phyloP scores from a whole-genome alignment of 108 stramenopile species.

The Cyclotella baltica region DNA sequence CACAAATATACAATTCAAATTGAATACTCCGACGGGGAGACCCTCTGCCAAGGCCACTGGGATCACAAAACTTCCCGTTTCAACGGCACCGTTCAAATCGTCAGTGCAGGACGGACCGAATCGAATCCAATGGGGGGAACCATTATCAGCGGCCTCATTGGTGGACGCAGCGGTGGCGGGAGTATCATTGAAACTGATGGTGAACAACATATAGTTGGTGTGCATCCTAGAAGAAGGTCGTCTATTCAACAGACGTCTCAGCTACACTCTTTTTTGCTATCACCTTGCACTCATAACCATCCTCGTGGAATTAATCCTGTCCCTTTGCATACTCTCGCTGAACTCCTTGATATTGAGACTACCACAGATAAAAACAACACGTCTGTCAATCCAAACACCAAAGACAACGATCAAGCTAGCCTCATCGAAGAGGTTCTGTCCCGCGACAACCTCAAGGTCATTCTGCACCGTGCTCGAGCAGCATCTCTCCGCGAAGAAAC shows the following conservation, averaged over 20 bases:
- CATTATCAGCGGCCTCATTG: slow-evolving; percentile 43
- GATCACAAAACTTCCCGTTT: slow-evolving; percentile 36
- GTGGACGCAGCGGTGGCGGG: slow-evolving; percentile 10
- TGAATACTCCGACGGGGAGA: slow-evolving; percentile 46
- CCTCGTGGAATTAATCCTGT: slow-evolving; percentile 32
- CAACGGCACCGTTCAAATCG: slow-evolving; percentile 35
- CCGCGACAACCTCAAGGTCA: slow-evolving; percentile 34
- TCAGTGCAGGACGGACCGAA: slow-evolving; percentile 15
- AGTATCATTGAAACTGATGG: slow-evolving; percentile 4
- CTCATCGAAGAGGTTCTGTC: slow-evolving; percentile 37
- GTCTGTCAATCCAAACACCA: not conserved
- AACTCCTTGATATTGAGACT: not conserved
- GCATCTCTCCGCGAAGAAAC: slow-evolving; percentile 35
- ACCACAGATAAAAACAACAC: not conserved
- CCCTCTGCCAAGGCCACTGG: slow-evolving; percentile 29
- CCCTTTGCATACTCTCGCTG: slow-evolving; percentile 1
- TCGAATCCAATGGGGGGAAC: slow-evolving; percentile 39
- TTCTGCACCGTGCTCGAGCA: slow-evolving; percentile 41
- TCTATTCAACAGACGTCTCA: not conserved
- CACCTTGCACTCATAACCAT: slow-evolving; percentile 45
- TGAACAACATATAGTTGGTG: not conserved
- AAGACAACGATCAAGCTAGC: slow-evolving; percentile 3
- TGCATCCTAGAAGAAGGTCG: slow-evolving; percentile 1
- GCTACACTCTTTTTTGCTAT: slow-evolving; percentile 32
- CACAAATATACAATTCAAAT: slow-evolving; percentile 44